Percentiles rank a stretch among this genome's conserved stretches.
Evolutionary conservation across 1,284 basidiomycete species (phyloP).

Genomic region (Papiliotrema laurentii): DNA sequence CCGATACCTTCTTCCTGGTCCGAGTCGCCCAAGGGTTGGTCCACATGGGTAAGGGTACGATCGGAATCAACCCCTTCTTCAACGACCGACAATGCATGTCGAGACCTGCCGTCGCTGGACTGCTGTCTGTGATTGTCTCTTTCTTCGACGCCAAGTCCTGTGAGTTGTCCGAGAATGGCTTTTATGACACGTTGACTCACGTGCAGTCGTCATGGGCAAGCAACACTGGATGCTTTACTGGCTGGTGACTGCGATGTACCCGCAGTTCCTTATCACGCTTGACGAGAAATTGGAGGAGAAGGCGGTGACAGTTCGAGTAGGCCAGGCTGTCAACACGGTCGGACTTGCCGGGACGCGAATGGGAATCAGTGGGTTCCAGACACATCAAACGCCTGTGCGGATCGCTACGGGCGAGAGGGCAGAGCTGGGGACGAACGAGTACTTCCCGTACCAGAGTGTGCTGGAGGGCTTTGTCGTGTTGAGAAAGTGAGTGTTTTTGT

Average conservation of each 20-base stretch:
- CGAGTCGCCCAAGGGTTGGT: conserved; percentile 93
- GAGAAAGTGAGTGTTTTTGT: conserved; percentile 65
- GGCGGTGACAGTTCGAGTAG: conserved; percentile 90
- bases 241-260: conserved; percentile 93
- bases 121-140: conserved; percentile 80
- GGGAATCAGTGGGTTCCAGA: conserved; percentile 68
- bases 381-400: conserved; percentile 91
- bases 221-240: conserved; percentile 99
- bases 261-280: conserved; percentile 94
- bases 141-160: conserved; percentile 92
- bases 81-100: conserved; percentile 86
- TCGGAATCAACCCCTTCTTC: conserved; percentile 98
- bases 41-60: conserved; percentile 98
- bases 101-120: conserved; percentile 82
- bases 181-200: not conserved
- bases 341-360: conserved; percentile 46
- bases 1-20: conserved; percentile 95
- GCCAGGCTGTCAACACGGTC: conserved; percentile 60
- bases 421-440: conserved; percentile 96
- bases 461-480: conserved; percentile 86
- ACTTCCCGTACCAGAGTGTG: conserved; percentile 80
- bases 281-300: conserved; percentile 81
- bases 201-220: conserved; percentile 79
- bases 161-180: conserved; percentile 52
- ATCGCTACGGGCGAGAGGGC: conserved; percentile 89